phyloP scores from a whole-genome alignment of 2,329 filamentous ascomycete genomes.

The Fusarium nodosum region DNA sequence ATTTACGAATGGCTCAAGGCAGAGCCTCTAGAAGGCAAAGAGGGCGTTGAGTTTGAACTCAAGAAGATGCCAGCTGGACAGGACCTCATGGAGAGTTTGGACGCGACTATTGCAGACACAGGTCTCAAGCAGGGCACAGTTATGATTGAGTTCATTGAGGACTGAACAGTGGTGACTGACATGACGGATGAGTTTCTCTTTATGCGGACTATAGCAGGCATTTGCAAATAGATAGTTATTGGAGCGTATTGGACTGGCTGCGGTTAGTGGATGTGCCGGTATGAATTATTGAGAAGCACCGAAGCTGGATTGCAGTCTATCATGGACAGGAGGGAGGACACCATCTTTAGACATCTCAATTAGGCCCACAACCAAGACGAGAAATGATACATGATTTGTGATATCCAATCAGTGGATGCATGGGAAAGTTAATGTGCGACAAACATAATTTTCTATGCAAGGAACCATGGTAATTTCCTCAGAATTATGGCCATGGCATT shows the following conservation, averaged over 20 bases:
- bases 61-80: slow-evolving; percentile 82
- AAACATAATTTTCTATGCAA: slow-evolving; percentile 23
- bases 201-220: slow-evolving; percentile 38
- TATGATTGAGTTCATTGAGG: slow-evolving; percentile 90
- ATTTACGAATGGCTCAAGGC: slow-evolving; percentile 98
- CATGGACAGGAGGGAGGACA: slow-evolving; percentile 27
- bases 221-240: slow-evolving; percentile 43
- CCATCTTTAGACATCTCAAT: slow-evolving; percentile 39
- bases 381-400: slow-evolving; percentile 21
- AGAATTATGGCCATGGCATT: neutral
- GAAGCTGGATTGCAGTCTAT: slow-evolving; percentile 23
- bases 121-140: slow-evolving; percentile 93
- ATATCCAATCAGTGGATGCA: neutral
- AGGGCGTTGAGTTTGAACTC: slow-evolving; percentile 85
- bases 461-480: slow-evolving; percentile 14
- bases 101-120: slow-evolving; percentile 81
- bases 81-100: slow-evolving; percentile 83
- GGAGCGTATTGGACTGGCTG: slow-evolving; percentile 40
- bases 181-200: slow-evolving; percentile 29
- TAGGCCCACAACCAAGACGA: slow-evolving; percentile 16
- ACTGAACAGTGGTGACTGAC: slow-evolving; percentile 49
- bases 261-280: slow-evolving; percentile 23
- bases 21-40: slow-evolving; percentile 83
- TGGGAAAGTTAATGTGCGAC: neutral
- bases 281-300: slow-evolving; percentile 28